Evolutionary conservation across 2,329 filamentous ascomycete genomes (phyloP), one percentile per base, ranked within the genome.

Genomic region (Beauveria pseudobassiana): DNA sequence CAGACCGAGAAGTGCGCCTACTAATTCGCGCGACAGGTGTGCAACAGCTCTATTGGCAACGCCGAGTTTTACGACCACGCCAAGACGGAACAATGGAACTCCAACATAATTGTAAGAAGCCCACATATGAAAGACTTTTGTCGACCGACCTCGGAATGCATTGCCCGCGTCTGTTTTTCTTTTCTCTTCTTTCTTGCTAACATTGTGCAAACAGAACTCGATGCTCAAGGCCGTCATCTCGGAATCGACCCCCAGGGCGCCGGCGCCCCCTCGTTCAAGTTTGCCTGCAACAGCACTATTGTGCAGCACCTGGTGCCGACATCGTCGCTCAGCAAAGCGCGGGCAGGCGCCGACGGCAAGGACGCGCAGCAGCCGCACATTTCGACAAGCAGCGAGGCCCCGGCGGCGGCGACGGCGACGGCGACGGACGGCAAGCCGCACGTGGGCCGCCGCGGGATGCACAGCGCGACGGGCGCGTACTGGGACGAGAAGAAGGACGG

Each of bases 211-310:
- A 61, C 68, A 91, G 88, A 90, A 88, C 79, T 84, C 82, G 61
- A 89, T 93, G 73, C 86, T 95, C 66, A 86, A 89, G 71, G 82
- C 86, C 58, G 82, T 93, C 66, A 91, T 93, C 75, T 87, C 87
- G 67, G 89, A 93, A 73, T 87, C 88, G 56, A 85, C 83, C 20
- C 84, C 20, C 73, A 81, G 53, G 77, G 81, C 64, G 78, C 80
- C 64, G 76, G 80, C 30, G 78, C 84, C 28, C 88, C 90, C 5
- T 76, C 80, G 18, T 96, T 87, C 85, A 98, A 98, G 77, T 98
- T 93, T 78, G 91, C 92, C 68, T 92, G 96, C 78, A 98, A 96
- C 82, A 96, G 91, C 80, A 98, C 93, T 67, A 97, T 98, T 72
- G 96, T 98, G 68, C 93, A 99, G 80, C 93, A 98, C 79, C 81